phyloP scores from a whole-genome alignment of 2,329 filamentous ascomycete species.

The Pseudodiploospora longispora region DNA sequence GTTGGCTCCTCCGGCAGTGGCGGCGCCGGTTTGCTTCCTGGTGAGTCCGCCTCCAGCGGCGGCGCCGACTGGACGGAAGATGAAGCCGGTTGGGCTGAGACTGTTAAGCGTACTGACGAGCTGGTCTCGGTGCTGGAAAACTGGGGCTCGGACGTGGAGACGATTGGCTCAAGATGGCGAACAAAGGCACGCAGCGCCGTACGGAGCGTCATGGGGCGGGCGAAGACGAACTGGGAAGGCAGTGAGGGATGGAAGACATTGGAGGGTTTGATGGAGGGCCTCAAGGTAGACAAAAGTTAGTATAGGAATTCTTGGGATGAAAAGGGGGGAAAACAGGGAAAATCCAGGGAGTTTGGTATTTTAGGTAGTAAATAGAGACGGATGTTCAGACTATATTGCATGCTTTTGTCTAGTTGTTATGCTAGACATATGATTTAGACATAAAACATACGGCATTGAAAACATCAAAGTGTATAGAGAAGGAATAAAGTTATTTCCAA shows the following conservation, averaged over 20 bases:
- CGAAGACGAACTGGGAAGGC: slow-evolving; percentile 75
- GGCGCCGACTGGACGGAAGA: slow-evolving; percentile 39
- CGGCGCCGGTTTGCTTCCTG: slow-evolving; percentile 35
- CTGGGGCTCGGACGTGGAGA: slow-evolving; percentile 56
- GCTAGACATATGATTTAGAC: too few species aligned
- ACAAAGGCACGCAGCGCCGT: slow-evolving; percentile 82
- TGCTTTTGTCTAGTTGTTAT: too few species aligned
- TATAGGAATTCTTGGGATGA: neutral
- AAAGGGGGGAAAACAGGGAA: neutral
- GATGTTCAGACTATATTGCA: too few species aligned
- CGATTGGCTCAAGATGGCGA: slow-evolving; percentile 74
- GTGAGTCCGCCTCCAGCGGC: slow-evolving; percentile 12
- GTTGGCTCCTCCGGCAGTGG: slow-evolving; percentile 41
- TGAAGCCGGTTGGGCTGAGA: slow-evolving; percentile 57
- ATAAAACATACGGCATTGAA: too few species aligned
- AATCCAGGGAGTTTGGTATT: too few species aligned
- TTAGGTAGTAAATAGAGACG: too few species aligned
- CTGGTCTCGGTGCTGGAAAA: slow-evolving; percentile 78
- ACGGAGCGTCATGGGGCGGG: slow-evolving; percentile 74
- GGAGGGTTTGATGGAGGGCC: slow-evolving; percentile 45
- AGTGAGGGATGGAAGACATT: slow-evolving; percentile 59
- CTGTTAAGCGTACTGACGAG: slow-evolving; percentile 72
- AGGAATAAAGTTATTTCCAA: too few species aligned
- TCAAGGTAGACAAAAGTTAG: slow-evolving; percentile 29
- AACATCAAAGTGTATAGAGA: too few species aligned